Evolutionary conservation across 495 filamentous ascomycete genomes (phyloP), one percentile per base, ranked within the genome.

Genomic region (Opeltia flavorubescens): DNA sequence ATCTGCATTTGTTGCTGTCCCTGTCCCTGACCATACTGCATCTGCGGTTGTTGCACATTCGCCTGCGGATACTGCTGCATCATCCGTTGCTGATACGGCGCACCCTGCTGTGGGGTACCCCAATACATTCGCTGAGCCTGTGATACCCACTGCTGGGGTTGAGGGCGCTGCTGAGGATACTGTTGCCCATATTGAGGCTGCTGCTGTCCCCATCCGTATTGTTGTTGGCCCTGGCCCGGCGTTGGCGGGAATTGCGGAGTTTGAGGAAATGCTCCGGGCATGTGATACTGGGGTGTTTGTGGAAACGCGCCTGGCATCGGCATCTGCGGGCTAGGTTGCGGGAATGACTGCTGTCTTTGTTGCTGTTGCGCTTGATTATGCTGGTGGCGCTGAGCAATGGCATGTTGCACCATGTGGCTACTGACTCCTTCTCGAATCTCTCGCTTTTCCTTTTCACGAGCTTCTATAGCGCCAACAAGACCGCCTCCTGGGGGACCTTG

Each of bases 401-500:
- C 86, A 47, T 83, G 75, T 47, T 87, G 80, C 9, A 86, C 83
- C 52, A 84, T 79, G 50, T 82, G 74, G 44, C 78, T 78, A 28
- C 78, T 75, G 52, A 83, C 66, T 2, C 82, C 81, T 43, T 84
- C 74, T 50, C 72, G 84, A 61, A 88, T 79, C 43, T 78, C 72
- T 40, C 73, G 73, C 49, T 75, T 84, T 60, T 89, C 86, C 4
- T 75, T 74, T 54, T 93, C 83, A 23, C 84, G 72, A 5, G 74
- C 72, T 55, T 86, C 77, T 38, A 93, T 89, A 7, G 82, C 80
- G 2, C 80, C 81, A 8, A 93, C 75, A 2, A 89, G 68, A 2
- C 84, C 83, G 36, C 58, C 68, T 15, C 72, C 67, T 26, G 61
- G 45, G 13, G 53, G 54, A 5, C 43, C 30, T 0, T 66, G 59